Percentiles rank a stretch among this genome's conserved stretches.
These are phyloP conservation scores for Barnettozyma sucrosica DNA, from an alignment of 805 yeast genomes.

Conservation along the genomic window DNA sequence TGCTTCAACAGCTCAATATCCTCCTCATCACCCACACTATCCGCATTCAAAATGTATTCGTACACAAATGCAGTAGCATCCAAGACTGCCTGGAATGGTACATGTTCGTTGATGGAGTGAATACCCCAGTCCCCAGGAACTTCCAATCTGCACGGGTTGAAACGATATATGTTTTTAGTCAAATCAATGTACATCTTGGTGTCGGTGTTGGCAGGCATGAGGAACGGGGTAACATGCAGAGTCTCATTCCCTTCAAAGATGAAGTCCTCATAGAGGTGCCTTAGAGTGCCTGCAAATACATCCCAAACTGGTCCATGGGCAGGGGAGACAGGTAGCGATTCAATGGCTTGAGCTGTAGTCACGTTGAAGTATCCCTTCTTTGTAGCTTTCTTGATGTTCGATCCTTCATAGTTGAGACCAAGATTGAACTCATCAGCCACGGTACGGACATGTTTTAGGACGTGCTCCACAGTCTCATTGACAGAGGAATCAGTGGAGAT, in stretches of 20 bases:
- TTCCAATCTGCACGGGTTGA: slow-evolving; percentile 23
- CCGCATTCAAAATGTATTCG: slow-evolving; percentile 41
- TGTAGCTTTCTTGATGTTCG: slow-evolving; percentile 16
- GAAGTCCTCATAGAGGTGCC: slow-evolving; percentile 48
- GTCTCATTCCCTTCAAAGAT: slow-evolving; percentile 41
- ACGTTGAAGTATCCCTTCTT: slow-evolving; percentile 27
- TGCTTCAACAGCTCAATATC: neutral
- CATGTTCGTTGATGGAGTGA: slow-evolving; percentile 56
- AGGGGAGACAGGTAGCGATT: slow-evolving; percentile 15
- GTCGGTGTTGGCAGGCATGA: slow-evolving; percentile 70
- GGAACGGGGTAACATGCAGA: slow-evolving; percentile 35
- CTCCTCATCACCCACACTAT: slow-evolving; percentile 16
- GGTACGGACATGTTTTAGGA: slow-evolving; percentile 12
- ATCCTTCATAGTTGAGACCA: slow-evolving; percentile 17
- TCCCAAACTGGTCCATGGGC: slow-evolving; percentile 20
- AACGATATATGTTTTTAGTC: slow-evolving; percentile 56
- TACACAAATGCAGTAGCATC: slow-evolving; percentile 45
- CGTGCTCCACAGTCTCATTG: slow-evolving; percentile 28
- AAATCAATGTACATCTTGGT: slow-evolving; percentile 60
- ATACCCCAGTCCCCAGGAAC: slow-evolving; percentile 20
- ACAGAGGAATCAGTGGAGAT: slow-evolving; percentile 51
- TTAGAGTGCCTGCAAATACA: slow-evolving; percentile 28
- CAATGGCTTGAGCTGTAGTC: slow-evolving; percentile 8
- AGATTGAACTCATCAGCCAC: slow-evolving; percentile 20
- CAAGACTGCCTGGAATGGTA: slow-evolving; percentile 47